Base-by-base conservation (phyloP, 495 filamentous ascomycete genomes). In the Neurospora pannonica region DNA sequence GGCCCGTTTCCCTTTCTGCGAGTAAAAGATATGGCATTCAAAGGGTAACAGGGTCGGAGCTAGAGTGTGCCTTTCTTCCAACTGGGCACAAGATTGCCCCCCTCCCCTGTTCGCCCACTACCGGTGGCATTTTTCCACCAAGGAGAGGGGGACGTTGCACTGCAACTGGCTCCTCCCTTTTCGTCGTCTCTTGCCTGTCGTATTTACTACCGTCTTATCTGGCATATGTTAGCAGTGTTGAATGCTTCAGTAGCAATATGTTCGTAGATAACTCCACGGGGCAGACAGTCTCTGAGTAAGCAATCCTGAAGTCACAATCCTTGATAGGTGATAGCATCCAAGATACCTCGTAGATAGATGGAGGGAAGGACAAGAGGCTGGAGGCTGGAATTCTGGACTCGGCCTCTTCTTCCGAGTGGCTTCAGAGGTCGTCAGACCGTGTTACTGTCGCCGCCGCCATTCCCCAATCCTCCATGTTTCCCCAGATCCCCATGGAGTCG, bases 51-150 rank as follows among this genome's bases (percentile, higher is more conserved):
- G 21, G 67, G 62, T 70, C 46, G 72, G 54, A 46, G 72, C 31
- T 70, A 71, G 54, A 46, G 72, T 24, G 28, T 42, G 10, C 54
- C 72, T 73, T 60, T 62, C 39, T 21, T 73, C 62, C 38, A 71
- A 70, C 60, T 43, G 40, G 62, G 24, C 72, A 40, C 21, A 17
- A 28, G 37, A 73, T 48, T 71, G 42, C 19, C 70, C 74, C 74
- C 71, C 43, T 54, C 21, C 10, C 54, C 54, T 62, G 54, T 15
- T 62, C 54, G 3, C 34, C 37, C 38, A 72, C 31, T 62, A 43
- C 70, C 48, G 31, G 73, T 62, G 31, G 43, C 54, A 72, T 74
- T 76, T 74, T 76, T 76, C 75, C 75, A 76, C 75, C 75, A 76
- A 76, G 72, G 69, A 71, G 70, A 42, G 69, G 73, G 69, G 31